These are phyloP conservation scores for Solanum virginianum DNA, from an alignment of 257 asterid species.

Conservation along the genomic window DNA sequence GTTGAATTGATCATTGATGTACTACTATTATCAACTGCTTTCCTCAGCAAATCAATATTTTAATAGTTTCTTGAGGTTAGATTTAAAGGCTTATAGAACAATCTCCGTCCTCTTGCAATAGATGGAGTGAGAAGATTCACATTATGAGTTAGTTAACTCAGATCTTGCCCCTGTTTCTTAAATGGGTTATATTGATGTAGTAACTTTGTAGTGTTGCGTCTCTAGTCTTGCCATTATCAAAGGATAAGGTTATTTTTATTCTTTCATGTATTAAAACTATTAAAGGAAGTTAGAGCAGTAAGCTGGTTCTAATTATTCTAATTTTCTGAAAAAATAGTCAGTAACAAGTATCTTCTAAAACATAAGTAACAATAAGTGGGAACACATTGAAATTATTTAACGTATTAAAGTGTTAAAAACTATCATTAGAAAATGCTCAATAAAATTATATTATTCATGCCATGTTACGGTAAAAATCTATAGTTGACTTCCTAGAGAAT, in stretches of 20 bases:
- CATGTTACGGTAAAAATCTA: too few species aligned
- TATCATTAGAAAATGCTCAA: too few species aligned
- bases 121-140: background rate
- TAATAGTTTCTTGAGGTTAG: background rate
- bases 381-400: too few species aligned
- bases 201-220: background rate
- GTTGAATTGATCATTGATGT: background rate
- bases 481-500: too few species aligned
- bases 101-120: background rate
- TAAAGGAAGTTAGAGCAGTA: background rate
- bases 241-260: background rate
- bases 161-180: background rate
- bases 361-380: too few species aligned
- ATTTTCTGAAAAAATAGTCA: too few species aligned
- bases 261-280: background rate
- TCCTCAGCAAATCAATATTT: background rate
- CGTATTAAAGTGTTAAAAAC: too few species aligned
- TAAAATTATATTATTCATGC: too few species aligned
- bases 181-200: background rate
- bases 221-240: background rate
- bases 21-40: background rate
- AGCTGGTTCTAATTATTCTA: too few species aligned
- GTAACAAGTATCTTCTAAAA: too few species aligned
- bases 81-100: background rate
- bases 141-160: background rate